phyloP scores from a whole-genome alignment of 1,284 basidiomycete species.

The Malassezia brasiliensis region DNA sequence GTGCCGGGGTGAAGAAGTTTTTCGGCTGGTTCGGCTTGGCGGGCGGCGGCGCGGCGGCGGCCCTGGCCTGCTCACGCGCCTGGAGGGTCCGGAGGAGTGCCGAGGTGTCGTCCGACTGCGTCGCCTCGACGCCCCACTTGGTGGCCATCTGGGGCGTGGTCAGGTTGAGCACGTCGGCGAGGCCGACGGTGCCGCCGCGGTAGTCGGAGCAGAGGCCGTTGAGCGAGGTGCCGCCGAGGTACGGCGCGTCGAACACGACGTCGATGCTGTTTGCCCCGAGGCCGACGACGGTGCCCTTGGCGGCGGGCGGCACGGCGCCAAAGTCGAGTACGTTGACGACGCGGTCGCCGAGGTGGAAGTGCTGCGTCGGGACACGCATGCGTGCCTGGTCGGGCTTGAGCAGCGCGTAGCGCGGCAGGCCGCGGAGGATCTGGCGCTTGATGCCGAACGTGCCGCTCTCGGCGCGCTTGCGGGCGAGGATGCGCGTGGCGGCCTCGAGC shows the following conservation, averaged over 20 bases:
- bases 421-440: constrained; percentile 80
- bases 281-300: constrained; percentile 87
- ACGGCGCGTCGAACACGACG: constrained; percentile 90
- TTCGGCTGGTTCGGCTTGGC: not conserved
- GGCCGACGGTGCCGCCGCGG: constrained; percentile 29
- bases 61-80: not conserved
- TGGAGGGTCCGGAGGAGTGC: constrained; percentile 12
- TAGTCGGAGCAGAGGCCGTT: constrained; percentile 53
- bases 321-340: constrained; percentile 87
- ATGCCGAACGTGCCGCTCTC: constrained; percentile 53
- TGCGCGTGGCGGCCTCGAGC: constrained; percentile 64
- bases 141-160: constrained; percentile 37
- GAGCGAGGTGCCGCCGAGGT: constrained; percentile 82
- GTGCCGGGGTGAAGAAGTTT: constrained; percentile 1
- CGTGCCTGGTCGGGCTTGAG: constrained; percentile 84
- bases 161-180: constrained; percentile 39
- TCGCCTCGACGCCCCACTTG: constrained; percentile 6
- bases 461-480: constrained; percentile 49
- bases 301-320: constrained; percentile 80
- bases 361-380: constrained; percentile 80
- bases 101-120: not conserved
- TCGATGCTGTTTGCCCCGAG: constrained; percentile 72
- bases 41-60: not conserved
- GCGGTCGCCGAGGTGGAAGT: constrained; percentile 84
- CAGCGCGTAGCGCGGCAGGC: constrained; percentile 84